Evolutionary conservation across 78 protist genomes (phyloP).

Genomic region (slime mould (Dictyostelium discoideum)): DNA sequence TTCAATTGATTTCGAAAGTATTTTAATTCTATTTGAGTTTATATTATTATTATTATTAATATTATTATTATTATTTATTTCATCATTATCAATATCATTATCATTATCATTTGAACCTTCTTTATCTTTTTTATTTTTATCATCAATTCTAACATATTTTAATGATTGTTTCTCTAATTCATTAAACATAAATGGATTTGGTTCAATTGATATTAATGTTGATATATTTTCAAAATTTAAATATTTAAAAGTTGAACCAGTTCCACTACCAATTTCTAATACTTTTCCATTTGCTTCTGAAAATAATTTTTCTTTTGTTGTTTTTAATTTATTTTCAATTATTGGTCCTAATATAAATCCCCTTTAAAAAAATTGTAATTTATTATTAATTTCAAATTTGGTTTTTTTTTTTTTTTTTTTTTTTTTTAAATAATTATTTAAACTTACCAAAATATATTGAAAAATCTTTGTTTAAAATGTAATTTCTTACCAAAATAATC

Average conservation of each 20-base stretch:
- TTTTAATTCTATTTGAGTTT: background rate
- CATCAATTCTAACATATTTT: background rate
- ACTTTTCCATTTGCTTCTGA: slow-evolving; percentile 26
- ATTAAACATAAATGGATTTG: slow-evolving; percentile 45
- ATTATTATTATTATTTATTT: too few species aligned
- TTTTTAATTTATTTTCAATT: background rate
- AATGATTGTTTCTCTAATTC: background rate
- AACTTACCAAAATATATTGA: background rate
- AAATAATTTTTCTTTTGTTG: background rate
- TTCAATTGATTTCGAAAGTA: slow-evolving; percentile 13
- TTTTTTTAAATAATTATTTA: background rate
- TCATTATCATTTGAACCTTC: background rate
- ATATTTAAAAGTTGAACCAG: slow-evolving; percentile 39
- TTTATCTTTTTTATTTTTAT: background rate
- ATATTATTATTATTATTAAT: too few species aligned
- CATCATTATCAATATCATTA: background rate
- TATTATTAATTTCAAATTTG: too few species aligned
- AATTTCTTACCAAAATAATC: background rate
- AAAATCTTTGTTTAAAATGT: background rate
- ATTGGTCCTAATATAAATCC: background rate
- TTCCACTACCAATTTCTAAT: slow-evolving; percentile 55
- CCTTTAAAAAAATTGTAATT: background rate
- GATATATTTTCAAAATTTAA: background rate
- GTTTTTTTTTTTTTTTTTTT: too few species aligned
- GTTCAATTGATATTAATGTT: slow-evolving; percentile 6